These are phyloP conservation scores for Rosellinia necatrix DNA, from an alignment of 2,329 filamentous ascomycete genomes.

Conservation along the genomic window DNA sequence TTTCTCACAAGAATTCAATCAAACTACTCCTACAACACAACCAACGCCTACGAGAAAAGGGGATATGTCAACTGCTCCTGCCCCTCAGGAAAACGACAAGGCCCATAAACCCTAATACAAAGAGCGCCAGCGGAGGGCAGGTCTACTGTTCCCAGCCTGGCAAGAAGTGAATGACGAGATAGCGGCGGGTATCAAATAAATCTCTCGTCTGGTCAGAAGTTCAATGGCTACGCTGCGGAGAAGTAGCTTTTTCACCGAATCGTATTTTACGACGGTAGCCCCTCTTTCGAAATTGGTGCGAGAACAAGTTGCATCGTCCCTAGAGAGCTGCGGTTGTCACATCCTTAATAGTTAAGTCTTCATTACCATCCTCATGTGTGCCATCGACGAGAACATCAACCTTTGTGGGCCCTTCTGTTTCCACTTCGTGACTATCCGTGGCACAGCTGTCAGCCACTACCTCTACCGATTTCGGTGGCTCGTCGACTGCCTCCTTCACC, in stretches of 20 bases:
- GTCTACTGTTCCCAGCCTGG: neutral
- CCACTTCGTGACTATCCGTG: conserved; percentile 1
- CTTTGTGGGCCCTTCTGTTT: neutral
- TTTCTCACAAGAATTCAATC: conserved; percentile 4
- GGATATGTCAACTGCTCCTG: neutral
- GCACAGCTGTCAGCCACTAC: conserved; percentile 15
- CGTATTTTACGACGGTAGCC: conserved; percentile 6
- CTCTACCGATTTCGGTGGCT: neutral
- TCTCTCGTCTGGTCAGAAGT: conserved; percentile 14
- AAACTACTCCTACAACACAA: conserved; percentile 21
- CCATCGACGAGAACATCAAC: neutral
- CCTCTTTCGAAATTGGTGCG: conserved; percentile 8
- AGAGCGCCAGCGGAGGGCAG: conserved; percentile 2
- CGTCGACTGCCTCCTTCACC: neutral
- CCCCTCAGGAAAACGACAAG: neutral
- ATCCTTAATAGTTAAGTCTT: conserved; percentile 6
- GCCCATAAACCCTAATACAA: conserved; percentile 2
- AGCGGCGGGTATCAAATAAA: conserved; percentile 26
- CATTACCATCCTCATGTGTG: neutral
- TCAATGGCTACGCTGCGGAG: neutral
- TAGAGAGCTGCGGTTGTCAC: conserved; percentile 15
- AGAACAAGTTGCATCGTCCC: conserved; percentile 11
- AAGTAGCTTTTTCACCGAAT: neutral
- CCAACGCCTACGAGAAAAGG: conserved; percentile 2
- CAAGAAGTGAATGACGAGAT: conserved; percentile 19